Evolutionary conservation across 2,329 filamentous ascomycete genomes (phyloP), one percentile per base, ranked within the genome.

Genomic region (Clarireedia homoeocarpa): DNA sequence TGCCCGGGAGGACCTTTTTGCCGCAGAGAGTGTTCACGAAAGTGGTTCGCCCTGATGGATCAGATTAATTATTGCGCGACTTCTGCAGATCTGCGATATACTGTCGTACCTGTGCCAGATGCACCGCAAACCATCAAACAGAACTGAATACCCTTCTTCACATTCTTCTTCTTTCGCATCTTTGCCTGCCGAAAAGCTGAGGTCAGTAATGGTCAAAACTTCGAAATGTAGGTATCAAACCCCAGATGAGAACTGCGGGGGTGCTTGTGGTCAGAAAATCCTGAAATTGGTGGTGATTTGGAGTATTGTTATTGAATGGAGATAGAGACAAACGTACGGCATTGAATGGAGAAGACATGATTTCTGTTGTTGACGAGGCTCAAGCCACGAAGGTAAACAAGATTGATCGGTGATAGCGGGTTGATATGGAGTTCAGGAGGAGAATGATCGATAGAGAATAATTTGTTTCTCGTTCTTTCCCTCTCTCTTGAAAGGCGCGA

Each of bases 91-190:
- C 39, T 56, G 17, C 17, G 56, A 24, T 47, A 40, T 57, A 51
- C 48, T 17, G 12, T 60, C 82, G 70, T 84, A 96, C 91, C 94
- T 76, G 94, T 97, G 75, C 94, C 94, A 68, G 92, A 97, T 72
- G 94, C 94, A 79, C 94, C 94, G 73, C 94, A 97, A 71, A 99
- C 94, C 94, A 99, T 99, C 83, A 99, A 77, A 76, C 91, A 97
- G 81, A 99, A 99, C 82, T 99, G 94, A 72, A 99, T 97, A 72
- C 94, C 94, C 65, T 70, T 70, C 63, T 70, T 70, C 79, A 99
- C 92, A 83, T 99, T 97, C 89, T 99, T 99, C 92, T 99, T 99
- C 77, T 90, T 88, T 78, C 94, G 91, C 74, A 96, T 91, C 88
- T 96, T 94, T 76, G 95, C 89, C 85, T 90, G 74, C 61, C 68